phyloP scores from a whole-genome alignment of 1,139 yeast genomes.

The Candida albicans region DNA sequence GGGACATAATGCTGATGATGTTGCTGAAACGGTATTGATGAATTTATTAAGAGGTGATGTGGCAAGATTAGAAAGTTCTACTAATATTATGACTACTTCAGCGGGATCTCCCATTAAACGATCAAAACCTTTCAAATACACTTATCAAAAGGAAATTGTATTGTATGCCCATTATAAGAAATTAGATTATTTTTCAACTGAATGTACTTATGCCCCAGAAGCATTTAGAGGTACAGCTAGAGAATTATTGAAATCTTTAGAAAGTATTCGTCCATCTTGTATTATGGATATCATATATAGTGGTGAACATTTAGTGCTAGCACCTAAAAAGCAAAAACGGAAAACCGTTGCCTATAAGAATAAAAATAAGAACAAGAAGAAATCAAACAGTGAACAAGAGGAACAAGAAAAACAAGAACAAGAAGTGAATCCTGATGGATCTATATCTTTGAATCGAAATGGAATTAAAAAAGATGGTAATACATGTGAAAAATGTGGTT shows the following conservation, averaged over 20 bases:
- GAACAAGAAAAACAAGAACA: conserved; percentile 36
- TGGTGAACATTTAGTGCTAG: conserved; percentile 81
- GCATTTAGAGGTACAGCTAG: conserved; percentile 98
- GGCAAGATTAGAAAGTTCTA: conserved; percentile 88
- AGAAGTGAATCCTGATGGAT: conserved; percentile 61
- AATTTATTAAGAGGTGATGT: conserved; percentile 94
- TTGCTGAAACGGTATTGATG: conserved; percentile 98
- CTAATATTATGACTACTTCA: conserved; percentile 79
- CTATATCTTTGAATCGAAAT: conserved; percentile 41
- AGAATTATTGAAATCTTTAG: conserved; percentile 84
- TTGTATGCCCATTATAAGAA: conserved; percentile 95
- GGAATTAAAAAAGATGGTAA: conserved; percentile 58
- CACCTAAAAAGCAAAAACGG: conserved; percentile 50
- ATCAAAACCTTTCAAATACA: conserved; percentile 92
- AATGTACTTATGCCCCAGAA: conserved; percentile 97
- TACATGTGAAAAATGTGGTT: conserved; percentile 87
- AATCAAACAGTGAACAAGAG: conserved; percentile 58
- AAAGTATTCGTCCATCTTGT: conserved; percentile 87
- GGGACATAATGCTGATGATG: conserved; percentile 98
- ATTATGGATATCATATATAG: conserved; percentile 92
- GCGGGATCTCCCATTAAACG: conserved; percentile 82
- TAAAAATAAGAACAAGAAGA: conserved; percentile 31
- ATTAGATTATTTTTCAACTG: conserved; percentile 94
- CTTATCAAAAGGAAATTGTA: conserved; percentile 96
- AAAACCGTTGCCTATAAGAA: conserved; percentile 31